Conservation (phyloP, 208 protist species). For the Trypanosomatidae sp. region DNA sequence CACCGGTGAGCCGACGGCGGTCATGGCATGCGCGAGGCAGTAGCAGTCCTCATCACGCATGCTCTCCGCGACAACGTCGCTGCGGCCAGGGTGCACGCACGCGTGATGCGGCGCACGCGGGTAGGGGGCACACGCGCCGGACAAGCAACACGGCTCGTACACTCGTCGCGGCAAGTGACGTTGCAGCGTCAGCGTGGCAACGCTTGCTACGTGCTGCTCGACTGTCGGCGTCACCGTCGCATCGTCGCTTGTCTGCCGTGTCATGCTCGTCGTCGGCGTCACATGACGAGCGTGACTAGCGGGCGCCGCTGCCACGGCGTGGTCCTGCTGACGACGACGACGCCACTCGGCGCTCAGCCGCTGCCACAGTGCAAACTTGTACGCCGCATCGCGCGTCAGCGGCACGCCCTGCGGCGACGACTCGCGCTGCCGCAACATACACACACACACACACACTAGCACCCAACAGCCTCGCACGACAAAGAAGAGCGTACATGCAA, state of each 20-base stretch:
- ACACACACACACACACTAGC: too few species aligned
- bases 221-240: too few species aligned
- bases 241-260: too few species aligned
- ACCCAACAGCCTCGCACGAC: too few species aligned
- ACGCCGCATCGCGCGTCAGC: constrained; percentile 57
- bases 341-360: constrained; percentile 9
- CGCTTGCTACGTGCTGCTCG: too few species aligned
- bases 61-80: constrained; percentile 7
- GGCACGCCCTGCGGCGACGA: constrained; percentile 18
- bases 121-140: constrained; percentile 16
- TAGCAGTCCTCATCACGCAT: constrained; percentile 40
- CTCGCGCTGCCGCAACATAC: too few species aligned
- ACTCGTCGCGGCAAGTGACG: constrained; percentile 18
- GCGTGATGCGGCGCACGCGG: constrained; percentile 5
- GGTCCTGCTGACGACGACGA: not conserved
- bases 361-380: constrained; percentile 59
- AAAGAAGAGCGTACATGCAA: too few species aligned
- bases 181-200: constrained; percentile 20
- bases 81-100: constrained; percentile 9
- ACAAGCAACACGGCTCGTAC: constrained; percentile 31
- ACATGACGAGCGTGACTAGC: constrained; percentile 7
- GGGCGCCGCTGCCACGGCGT: not conserved
- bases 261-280: too few species aligned
- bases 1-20: constrained; percentile 15
- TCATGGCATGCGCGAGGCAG: constrained; percentile 43